A percentile compares a stretch with the other conserved stretches of the same genome.
Conservation (phyloP, 2,329 filamentous ascomycete genomes). For the Cercospora zeae-maydis region DNA sequence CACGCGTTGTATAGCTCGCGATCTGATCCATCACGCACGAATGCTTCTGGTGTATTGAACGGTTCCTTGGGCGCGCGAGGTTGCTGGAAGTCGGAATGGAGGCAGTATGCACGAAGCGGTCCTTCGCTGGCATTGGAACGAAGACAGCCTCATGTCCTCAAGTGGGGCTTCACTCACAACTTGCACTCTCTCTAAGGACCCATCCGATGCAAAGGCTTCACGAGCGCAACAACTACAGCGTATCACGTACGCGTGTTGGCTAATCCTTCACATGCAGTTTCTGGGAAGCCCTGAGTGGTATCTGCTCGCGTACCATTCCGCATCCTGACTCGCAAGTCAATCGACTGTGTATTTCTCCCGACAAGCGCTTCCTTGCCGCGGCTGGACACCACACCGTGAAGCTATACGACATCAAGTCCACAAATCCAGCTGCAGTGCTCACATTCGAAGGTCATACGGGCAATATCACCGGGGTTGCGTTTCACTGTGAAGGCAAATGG, state of each 20-base stretch:
- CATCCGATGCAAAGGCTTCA: neutral
- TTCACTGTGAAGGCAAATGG: constrained; percentile 99
- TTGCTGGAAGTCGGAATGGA: neutral
- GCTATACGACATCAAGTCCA: constrained; percentile 97
- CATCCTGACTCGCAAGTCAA: constrained; percentile 98
- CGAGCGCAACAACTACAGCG: neutral
- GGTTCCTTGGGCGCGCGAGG: neutral
- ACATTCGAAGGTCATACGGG: constrained; percentile 94
- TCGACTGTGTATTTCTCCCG: constrained; percentile 93
- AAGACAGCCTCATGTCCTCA: neutral
- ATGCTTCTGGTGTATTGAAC: neutral
- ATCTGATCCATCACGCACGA: neutral
- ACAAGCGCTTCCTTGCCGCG: constrained; percentile 90
- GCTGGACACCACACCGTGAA: constrained; percentile 83
- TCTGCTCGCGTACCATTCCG: constrained; percentile 96
- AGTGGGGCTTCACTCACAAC: neutral
- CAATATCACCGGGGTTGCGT: constrained; percentile 94
- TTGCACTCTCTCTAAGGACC: neutral
- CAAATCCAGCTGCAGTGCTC: constrained; percentile 89
- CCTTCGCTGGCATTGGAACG: neutral
- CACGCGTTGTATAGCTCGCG: neutral
- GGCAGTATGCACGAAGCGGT: neutral
- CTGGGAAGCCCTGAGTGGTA: constrained; percentile 96
- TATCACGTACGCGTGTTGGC: neutral
- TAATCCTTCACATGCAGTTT: constrained; percentile 57